Base-by-base conservation (phyloP, 176 grass and related monocot species). In the Ananas comosus region DNA sequence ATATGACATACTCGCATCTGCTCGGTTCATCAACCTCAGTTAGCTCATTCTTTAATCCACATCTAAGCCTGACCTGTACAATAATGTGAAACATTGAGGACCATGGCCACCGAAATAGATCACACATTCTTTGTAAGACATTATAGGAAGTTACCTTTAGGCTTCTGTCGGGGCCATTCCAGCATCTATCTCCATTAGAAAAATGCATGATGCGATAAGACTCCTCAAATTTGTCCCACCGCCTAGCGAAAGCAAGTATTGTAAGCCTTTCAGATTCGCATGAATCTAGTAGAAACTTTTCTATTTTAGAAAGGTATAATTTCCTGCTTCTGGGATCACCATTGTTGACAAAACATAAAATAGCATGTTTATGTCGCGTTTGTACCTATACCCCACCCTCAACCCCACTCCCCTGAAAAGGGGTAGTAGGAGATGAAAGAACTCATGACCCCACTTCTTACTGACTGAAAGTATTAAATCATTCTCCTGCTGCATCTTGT, bases 201-300 rank as follows among this genome's bases (percentile, higher is more conserved):
- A 99, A 99, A 67, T 68, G 65, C 94, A 99, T 84, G 64, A 88
- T n/a, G 73, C 89, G 80, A 65, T 93, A 88, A 0, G 87, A 90
- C 54, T 99, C 89, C 53, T 93, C 94, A 77, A 99, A 99, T 71
- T 93, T 99, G 63, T 93, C 94, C 94, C 94, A 99, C 9, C 74
- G 80, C 82, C 94, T 93, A 66, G 72, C 24, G 13, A 18, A 17
- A 82, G n/a, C 79, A 84, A 72, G 72, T n/a, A 65, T 54, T 10
- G 61, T 59, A 58, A 27, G 17, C 50, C n/a, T 24, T 33, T 58
- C 47, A 3, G 33, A 68, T 50, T 28, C 1, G 19, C 16, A 68
- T 49, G 5, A 13, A 25, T 10, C 12, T 61, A 10, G 4, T 61
- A 17, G 13, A 61, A 61, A 61, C 56, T 61, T 59, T 10, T 0